A percentile compares a stretch with the other conserved stretches of the same genome.
Evolutionary conservation across 805 yeast genomes (phyloP).

Genomic region (Diddensiella transvaalensis): DNA sequence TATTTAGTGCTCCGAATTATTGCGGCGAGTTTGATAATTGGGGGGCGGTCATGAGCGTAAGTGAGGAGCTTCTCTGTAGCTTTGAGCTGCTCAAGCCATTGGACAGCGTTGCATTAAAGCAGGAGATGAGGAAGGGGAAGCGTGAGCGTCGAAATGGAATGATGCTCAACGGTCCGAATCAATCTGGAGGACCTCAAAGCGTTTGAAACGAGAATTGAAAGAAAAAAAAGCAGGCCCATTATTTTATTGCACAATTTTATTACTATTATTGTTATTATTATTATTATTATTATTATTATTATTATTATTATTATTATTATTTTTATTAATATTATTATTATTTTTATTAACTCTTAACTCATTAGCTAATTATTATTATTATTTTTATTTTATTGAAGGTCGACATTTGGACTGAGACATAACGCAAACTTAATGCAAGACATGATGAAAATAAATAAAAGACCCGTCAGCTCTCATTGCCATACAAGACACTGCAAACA

Average conservation of each 20-base stretch:
- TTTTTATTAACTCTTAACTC: background rate
- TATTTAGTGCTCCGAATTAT: conserved; percentile 71
- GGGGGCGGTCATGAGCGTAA: conserved; percentile 98
- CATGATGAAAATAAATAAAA: background rate
- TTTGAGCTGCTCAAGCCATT: conserved; percentile 92
- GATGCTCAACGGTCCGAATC: conserved; percentile 11
- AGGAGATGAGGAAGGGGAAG: conserved; percentile 90
- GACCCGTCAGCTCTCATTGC: background rate
- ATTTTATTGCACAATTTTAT: background rate
- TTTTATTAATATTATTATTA: background rate
- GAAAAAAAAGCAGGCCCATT: background rate
- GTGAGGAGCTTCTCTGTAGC: conserved; percentile 86
- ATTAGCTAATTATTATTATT: conserved; percentile 1
- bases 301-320: conserved; percentile 3
- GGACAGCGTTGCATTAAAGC: conserved; percentile 88
- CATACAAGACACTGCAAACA: conserved; percentile 31
- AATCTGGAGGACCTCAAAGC: conserved; percentile 17
- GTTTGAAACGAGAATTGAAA: conserved; percentile 4
- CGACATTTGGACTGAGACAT: too few species aligned
- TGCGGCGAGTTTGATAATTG: conserved; percentile 88
- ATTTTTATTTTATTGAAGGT: too few species aligned
- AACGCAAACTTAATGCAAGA: background rate
- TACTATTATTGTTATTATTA: background rate
- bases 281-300: background rate
- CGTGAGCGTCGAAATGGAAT: conserved; percentile 60